Percentiles rank a stretch among this genome's conserved stretches.
These are phyloP conservation scores for Ascochyta koolunga DNA, from an alignment of 2,329 filamentous ascomycete genomes.

Conservation along the genomic window DNA sequence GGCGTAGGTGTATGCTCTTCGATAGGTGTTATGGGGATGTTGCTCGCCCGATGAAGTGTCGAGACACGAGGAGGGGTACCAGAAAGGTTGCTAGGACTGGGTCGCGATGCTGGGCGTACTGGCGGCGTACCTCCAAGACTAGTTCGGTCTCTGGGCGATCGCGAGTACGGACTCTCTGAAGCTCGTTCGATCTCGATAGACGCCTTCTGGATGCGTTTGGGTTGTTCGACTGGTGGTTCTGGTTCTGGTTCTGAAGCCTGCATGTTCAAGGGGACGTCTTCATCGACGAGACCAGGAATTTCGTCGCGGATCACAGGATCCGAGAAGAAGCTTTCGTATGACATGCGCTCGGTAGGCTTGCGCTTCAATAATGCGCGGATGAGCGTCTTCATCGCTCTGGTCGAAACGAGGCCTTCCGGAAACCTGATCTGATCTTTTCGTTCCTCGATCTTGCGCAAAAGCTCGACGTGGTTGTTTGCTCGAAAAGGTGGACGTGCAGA, in stretches of 20 bases:
- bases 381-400: slow-evolving; percentile 76
- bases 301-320: slow-evolving; percentile 73
- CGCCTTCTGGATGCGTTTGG: slow-evolving; percentile 37
- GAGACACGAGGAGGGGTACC: slow-evolving; percentile 33
- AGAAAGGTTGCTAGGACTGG: slow-evolving; percentile 35
- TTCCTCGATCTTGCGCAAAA: slow-evolving; percentile 89
- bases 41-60: slow-evolving; percentile 40
- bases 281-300: slow-evolving; percentile 81
- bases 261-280: slow-evolving; percentile 64
- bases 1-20: slow-evolving; percentile 44
- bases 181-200: slow-evolving; percentile 35
- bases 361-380: slow-evolving; percentile 83
- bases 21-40: slow-evolving; percentile 39
- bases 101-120: slow-evolving; percentile 41
- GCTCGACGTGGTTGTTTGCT: slow-evolving; percentile 91
- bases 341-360: slow-evolving; percentile 82
- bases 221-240: slow-evolving; percentile 32
- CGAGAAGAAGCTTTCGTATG: slow-evolving; percentile 83
- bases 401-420: slow-evolving; percentile 72
- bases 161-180: slow-evolving; percentile 39
- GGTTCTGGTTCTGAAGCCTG: slow-evolving; percentile 37
- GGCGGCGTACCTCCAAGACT: slow-evolving; percentile 40
- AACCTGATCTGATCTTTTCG: slow-evolving; percentile 87
- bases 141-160: slow-evolving; percentile 40
- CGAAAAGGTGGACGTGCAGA: slow-evolving; percentile 88